Percentiles rank a stretch among this genome's conserved stretches.
phyloP scores from a whole-genome alignment of 495 filamentous ascomycete species.

The Xylaria grammica region DNA sequence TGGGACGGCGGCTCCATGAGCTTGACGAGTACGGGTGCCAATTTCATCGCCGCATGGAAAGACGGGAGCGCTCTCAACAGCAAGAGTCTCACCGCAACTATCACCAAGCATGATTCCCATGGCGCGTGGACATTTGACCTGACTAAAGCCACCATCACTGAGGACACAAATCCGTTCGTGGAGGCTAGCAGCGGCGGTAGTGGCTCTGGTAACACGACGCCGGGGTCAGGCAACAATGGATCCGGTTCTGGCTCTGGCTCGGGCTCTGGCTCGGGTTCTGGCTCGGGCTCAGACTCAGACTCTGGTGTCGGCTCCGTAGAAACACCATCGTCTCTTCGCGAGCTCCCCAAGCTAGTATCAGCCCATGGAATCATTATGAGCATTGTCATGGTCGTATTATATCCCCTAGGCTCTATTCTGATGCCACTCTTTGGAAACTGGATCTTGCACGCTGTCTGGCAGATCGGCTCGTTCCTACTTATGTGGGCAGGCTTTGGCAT shows the following conservation, averaged over 20 bases:
- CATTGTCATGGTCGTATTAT: conserved; percentile 59
- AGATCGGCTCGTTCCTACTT: conserved; percentile 59
- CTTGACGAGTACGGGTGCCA: conserved; percentile 50
- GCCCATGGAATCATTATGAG: conserved; percentile 62
- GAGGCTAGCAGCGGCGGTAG: conserved; percentile 14
- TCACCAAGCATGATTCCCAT: conserved; percentile 64
- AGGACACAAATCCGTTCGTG: conserved; percentile 67
- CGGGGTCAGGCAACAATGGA: background rate
- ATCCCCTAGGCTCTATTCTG: conserved; percentile 61
- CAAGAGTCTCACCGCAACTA: conserved; percentile 49
- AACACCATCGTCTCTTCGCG: background rate
- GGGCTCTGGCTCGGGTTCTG: conserved; percentile 10
- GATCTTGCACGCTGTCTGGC: conserved; percentile 62
- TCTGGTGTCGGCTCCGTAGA: conserved; percentile 20
- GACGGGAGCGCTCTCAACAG: conserved; percentile 62
- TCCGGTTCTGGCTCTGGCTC: conserved; percentile 9
- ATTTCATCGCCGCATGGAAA: conserved; percentile 73
- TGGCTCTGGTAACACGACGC: conserved; percentile 7
- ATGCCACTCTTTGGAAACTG: conserved; percentile 59
- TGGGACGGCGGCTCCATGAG: conserved; percentile 64
- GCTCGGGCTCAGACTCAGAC: conserved; percentile 12
- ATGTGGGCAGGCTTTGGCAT: conserved; percentile 66
- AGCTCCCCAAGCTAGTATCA: conserved; percentile 31
- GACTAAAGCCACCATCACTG: conserved; percentile 56
- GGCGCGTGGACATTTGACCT: conserved; percentile 63